phyloP scores from a whole-genome alignment of 768 basidiomycete species.

The Mycena polygramma region DNA sequence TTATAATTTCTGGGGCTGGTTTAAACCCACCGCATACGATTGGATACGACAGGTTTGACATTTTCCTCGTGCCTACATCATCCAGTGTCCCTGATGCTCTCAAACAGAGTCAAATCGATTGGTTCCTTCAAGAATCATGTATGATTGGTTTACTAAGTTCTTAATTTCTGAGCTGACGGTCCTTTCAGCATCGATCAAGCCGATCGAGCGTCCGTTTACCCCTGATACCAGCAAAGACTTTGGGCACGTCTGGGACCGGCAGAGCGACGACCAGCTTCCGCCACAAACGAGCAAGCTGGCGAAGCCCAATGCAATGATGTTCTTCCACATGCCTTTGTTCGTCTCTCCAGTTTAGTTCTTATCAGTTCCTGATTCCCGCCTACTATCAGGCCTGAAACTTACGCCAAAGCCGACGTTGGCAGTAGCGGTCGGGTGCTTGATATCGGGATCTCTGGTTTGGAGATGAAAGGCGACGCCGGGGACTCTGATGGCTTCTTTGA shows the following conservation, averaged over 20 bases:
- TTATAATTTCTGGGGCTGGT: slow-evolving; percentile 72
- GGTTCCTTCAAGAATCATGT: slow-evolving; percentile 89
- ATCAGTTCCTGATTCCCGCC: neutral
- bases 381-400: slow-evolving; percentile 76
- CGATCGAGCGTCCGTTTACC: slow-evolving; percentile 86
- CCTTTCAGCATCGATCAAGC: slow-evolving; percentile 66
- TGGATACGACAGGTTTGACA: slow-evolving; percentile 76
- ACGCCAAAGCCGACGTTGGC: slow-evolving; percentile 75
- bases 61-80: neutral
- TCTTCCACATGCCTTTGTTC: slow-evolving; percentile 97
- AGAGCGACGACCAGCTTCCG: slow-evolving; percentile 66
- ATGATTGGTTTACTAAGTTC: slow-evolving; percentile 31
- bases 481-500: slow-evolving; percentile 87
- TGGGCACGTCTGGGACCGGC: slow-evolving; percentile 73
- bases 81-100: neutral
- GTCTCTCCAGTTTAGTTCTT: slow-evolving; percentile 41
- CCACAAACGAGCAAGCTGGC: slow-evolving; percentile 71
- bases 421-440: slow-evolving; percentile 75
- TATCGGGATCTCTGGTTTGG: slow-evolving; percentile 73
- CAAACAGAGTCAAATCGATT: slow-evolving; percentile 81
- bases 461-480: slow-evolving; percentile 72
- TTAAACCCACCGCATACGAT: slow-evolving; percentile 84
- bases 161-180: neutral
- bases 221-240: slow-evolving; percentile 84
- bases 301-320: slow-evolving; percentile 97